Evolutionary conservation across 2,329 filamentous ascomycete genomes (phyloP).

Genomic region (Apiospora rasikravindrae): DNA sequence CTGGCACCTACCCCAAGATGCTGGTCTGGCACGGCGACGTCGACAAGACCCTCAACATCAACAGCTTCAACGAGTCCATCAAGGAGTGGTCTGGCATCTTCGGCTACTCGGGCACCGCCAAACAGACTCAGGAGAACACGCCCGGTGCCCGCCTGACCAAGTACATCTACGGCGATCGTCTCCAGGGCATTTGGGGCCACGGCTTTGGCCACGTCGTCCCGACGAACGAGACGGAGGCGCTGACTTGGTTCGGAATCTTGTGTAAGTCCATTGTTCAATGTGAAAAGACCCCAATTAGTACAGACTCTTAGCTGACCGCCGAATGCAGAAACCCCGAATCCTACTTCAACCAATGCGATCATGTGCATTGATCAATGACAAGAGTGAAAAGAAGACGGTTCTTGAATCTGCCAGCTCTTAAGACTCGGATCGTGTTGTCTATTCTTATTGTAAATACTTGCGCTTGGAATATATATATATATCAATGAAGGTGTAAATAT

Average conservation of each 20-base stretch:
- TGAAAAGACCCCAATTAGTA: too few relatives aligned
- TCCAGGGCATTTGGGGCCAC: constrained; percentile 30
- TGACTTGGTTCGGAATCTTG: constrained; percentile 31
- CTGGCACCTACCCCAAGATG: constrained; percentile 39
- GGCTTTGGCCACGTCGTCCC: constrained; percentile 29
- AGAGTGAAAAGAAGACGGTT: neutral
- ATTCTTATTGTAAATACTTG: neutral
- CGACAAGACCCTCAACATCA: constrained; percentile 37
- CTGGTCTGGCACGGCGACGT: constrained; percentile 39
- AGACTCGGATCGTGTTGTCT: neutral
- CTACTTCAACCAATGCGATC: neutral
- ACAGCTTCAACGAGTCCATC: constrained; percentile 38
- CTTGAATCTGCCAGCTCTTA: neutral
- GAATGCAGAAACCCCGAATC: neutral
- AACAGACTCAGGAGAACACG: constrained; percentile 24
- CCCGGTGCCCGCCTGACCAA: constrained; percentile 28
- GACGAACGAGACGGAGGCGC: constrained; percentile 30
- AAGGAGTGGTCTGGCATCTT: constrained; percentile 46
- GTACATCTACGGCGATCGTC: constrained; percentile 31
- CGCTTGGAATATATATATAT: neutral
- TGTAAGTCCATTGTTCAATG: neutral
- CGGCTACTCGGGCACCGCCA: constrained; percentile 32
- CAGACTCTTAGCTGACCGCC: neutral
- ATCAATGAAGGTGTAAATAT: neutral
- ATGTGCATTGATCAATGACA: neutral